Conservation (phyloP, 2,329 filamentous ascomycete genomes). For the Colletotrichum melonis region DNA sequence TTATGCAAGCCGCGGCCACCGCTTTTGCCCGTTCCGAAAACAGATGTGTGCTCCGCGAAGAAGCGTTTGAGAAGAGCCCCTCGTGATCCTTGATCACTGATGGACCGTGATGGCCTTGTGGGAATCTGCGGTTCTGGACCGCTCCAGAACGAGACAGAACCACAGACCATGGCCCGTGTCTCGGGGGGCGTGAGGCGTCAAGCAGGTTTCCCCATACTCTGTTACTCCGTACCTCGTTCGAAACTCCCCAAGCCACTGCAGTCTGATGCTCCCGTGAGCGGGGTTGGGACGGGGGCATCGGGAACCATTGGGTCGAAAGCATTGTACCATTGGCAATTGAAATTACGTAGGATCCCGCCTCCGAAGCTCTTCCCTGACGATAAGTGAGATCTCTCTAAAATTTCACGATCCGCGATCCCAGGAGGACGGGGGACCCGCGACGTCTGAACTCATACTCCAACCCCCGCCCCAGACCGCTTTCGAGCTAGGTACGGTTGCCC, state of each 20-base stretch:
- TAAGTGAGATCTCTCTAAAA: constrained; percentile 15
- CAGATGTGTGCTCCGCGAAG: constrained; percentile 8
- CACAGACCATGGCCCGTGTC: not conserved
- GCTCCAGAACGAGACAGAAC: constrained; percentile 9
- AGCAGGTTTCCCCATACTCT: constrained; percentile 18
- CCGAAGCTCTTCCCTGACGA: not conserved
- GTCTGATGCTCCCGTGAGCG: not conserved
- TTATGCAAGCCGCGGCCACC: not conserved
- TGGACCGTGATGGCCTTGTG: too few species aligned
- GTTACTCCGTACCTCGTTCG: not conserved
- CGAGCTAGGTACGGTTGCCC: not conserved
- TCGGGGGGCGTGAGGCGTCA: constrained; percentile 13
- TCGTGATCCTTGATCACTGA: constrained; percentile 2
- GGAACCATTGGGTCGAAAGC: not conserved
- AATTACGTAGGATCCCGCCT: constrained; percentile 20
- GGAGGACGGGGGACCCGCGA: not conserved
- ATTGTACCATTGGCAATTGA: constrained; percentile 19
- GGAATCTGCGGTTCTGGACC: constrained; percentile 8
- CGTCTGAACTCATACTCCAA: not conserved
- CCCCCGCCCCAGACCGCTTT: constrained; percentile 5
- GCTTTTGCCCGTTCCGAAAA: constrained; percentile 26
- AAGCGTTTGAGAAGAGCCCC: not conserved
- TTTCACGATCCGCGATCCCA: constrained; percentile 13
- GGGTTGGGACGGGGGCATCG: not conserved
- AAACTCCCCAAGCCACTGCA: not conserved